Base-by-base conservation (phyloP, 306 rosid genomes). In the Gynostemma pentaphyllum region DNA sequence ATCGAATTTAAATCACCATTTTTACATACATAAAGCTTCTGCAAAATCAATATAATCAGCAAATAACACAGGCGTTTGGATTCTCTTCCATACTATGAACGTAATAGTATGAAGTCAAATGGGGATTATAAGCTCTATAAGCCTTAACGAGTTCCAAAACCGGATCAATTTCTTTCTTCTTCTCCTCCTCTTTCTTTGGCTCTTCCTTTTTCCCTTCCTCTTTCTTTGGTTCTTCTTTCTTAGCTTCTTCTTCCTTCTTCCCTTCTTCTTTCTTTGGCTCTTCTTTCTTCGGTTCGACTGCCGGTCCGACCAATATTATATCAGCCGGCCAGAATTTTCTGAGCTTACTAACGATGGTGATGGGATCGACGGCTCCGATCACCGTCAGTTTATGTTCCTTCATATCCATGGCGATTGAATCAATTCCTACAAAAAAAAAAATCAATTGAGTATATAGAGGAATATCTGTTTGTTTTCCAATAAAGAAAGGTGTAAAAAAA, bases 41-140 rank as follows among this genome's bases (percentile, higher is more conserved):
- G 42, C n/a, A 30, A 50, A 50, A 23, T 50, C 15, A 16, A 50
- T n/a, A 23, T 11, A 46, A 41, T 9, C 13, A 91, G 48, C 59
- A 85, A 77, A 92, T 84, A 49, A 66, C 90, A 74, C 99, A 92
- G 9, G 85, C 85, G 76, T 82, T 92, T 36, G 99, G 99, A 67
- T 88, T 88, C 79, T 92, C 99, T 69, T 92, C 99, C 69, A 88
- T 82, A 83, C 95, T 84, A 16, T 87, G 99, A 48, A 32, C 90
- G 63, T 84, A 67, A 79, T 83, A 83, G n/a, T 88, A 76, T 21
- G 83, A 61, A 51, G 90, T 76, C 81, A 84, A 75, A 37, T 82
- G 80, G 5, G 95, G 90, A 48, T 88, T 82, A 73, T 82, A 84
- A 2, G 90, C 83, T 62, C 82, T 87, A 40, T 85, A 81, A 64